These are phyloP conservation scores for Tylopilus orsonianus DNA, from an alignment of 1,284 basidiomycete genomes.

Conservation along the genomic window DNA sequence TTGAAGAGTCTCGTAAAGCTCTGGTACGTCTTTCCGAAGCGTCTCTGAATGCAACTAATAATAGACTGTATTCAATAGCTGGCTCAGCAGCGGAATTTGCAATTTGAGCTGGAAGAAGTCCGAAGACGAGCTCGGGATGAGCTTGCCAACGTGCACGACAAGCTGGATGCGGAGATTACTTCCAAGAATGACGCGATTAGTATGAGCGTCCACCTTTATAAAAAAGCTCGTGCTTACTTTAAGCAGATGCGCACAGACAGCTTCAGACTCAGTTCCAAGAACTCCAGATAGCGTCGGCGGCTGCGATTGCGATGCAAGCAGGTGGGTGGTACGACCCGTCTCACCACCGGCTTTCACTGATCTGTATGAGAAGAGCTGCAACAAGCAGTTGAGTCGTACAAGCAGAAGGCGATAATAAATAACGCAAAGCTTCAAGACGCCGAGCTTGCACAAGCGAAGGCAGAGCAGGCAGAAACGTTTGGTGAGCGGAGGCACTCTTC, in stretches of 20 bases:
- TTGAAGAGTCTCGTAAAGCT: slow-evolving; percentile 74
- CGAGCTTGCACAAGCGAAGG: slow-evolving; percentile 67
- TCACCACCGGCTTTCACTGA: slow-evolving; percentile 4
- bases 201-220: slow-evolving; percentile 30
- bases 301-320: slow-evolving; percentile 59
- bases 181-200: slow-evolving; percentile 60
- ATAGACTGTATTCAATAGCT: slow-evolving; percentile 40
- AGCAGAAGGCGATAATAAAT: slow-evolving; percentile 60
- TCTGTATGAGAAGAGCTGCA: slow-evolving; percentile 48
- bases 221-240: background rate
- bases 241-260: slow-evolving; percentile 56
- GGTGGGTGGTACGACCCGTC: slow-evolving; percentile 39
- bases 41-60: background rate
- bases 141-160: slow-evolving; percentile 52
- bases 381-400: slow-evolving; percentile 63
- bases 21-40: slow-evolving; percentile 43
- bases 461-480: slow-evolving; percentile 62
- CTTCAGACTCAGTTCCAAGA: slow-evolving; percentile 66
- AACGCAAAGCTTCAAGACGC: slow-evolving; percentile 66
- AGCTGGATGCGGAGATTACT: slow-evolving; percentile 51
- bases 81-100: slow-evolving; percentile 64
- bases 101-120: slow-evolving; percentile 63
- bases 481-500: slow-evolving; percentile 39
- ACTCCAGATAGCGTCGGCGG: slow-evolving; percentile 58
- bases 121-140: slow-evolving; percentile 65